These are phyloP conservation scores for Quercus wislizeni DNA, from an alignment of 306 rosid species.

Conservation along the genomic window DNA sequence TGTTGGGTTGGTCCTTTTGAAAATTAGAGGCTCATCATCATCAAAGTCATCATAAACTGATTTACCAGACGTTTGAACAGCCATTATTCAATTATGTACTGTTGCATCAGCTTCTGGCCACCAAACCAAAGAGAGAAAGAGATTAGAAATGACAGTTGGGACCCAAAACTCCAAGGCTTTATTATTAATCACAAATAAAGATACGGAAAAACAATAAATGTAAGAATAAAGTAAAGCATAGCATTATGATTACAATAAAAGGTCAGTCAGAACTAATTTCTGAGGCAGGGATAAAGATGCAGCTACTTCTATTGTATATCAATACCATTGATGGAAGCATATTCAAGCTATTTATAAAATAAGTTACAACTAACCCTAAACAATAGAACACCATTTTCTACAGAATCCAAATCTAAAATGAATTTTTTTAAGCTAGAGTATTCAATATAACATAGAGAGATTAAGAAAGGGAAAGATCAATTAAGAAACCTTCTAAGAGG, in stretches of 20 bases:
- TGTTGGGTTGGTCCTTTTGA: conserved; percentile 32
- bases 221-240: not conserved
- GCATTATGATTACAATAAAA: not conserved
- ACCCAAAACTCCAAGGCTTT: not conserved
- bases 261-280: not conserved
- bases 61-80: conserved; percentile 37
- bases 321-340: not conserved
- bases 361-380: not conserved
- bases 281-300: not conserved
- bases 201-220: not conserved
- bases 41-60: conserved; percentile 18
- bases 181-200: not conserved
- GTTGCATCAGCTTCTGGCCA: conserved; percentile 24
- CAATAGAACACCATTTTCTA: not conserved
- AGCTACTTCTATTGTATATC: not conserved
- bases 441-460: not conserved
- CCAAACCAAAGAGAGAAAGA: not conserved
- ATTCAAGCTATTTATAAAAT: not conserved
- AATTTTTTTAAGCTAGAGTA: not conserved
- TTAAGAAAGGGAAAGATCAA: not conserved
- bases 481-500: not conserved
- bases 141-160: not conserved
- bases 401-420: not conserved
- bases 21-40: conserved; percentile 38
- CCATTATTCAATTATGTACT: conserved; percentile 35